Evolutionary conservation across 495 filamentous ascomycete genomes (phyloP), one percentile per base, ranked within the genome.

Genomic region (Aspergillus cavernicola): DNA sequence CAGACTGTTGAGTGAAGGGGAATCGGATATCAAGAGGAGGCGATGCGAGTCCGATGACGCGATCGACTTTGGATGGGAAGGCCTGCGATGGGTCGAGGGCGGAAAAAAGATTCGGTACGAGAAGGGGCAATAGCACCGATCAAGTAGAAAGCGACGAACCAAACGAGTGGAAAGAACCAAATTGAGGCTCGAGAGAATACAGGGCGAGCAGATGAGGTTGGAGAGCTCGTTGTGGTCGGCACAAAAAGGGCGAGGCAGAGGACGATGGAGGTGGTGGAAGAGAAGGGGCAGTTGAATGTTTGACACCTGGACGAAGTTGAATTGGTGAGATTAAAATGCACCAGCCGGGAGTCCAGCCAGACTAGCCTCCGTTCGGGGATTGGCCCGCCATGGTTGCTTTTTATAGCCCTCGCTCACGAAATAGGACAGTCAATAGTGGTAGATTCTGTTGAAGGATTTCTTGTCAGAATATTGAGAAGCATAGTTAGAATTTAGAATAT

Each of bases 101-200:
- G 33, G 29, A 18, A 7, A 50, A 56, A 56, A 42, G 46, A 28
- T 51, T 36, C 35, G 54, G 47, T 40, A 44, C 35, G 31, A 28
- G 52, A 32, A 18, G 23, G 24, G 19, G 37, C 49, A 28, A 41
- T 10, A 47, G 29, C 22, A 53, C 40, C 50, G 50, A 52, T 44
- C 41, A 33, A 40, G 42, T 35, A 23, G 39, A 46, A 44, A 56
- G 36, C n/a, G 41, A 56, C 31, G 29, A 51, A 45, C 43, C 49
- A 58, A 53, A 47, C 55, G 54, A 56, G 41, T 54, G 52, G 42
- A 54, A 47, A 54, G 52, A 54, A 54, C 52, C 52, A 31, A 35
- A 41, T 37, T 22, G 35, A 46, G 52, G 52, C 38, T 56, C 45
- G 44, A 51, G n/a, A 24, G 12, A 15, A 56, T 50, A 43, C 45